Conservation (phyloP, 2,329 filamentous ascomycete genomes). For the Cadophora sp. region DNA sequence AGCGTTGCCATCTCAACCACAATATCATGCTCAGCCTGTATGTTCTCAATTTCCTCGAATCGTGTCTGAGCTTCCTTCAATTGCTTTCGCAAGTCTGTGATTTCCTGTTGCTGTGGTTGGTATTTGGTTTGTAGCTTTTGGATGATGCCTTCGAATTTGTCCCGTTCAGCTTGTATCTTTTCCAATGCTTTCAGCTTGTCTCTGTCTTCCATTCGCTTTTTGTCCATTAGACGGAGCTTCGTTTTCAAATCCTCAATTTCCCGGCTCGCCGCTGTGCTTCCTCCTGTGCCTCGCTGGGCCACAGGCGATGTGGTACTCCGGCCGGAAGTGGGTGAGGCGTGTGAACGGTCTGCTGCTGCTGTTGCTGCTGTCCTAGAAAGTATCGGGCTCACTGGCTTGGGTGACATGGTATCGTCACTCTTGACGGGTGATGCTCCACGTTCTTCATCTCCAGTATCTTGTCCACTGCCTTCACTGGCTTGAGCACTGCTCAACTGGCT, state of each 20-base stretch:
- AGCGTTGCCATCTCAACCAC: conserved; percentile 86
- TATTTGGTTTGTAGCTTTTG: conserved; percentile 91
- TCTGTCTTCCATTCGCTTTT: conserved; percentile 83
- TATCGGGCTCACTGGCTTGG: conserved; percentile 41
- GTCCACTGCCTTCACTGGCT: conserved; percentile 39
- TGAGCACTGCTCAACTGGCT: conserved; percentile 42
- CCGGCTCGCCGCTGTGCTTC: conserved; percentile 46
- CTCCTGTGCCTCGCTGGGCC: conserved; percentile 32
- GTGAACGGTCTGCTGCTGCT: conserved; percentile 32
- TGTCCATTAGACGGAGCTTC: conserved; percentile 85
- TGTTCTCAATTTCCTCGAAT: conserved; percentile 72
- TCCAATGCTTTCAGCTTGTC: conserved; percentile 84
- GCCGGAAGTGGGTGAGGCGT: conserved; percentile 36
- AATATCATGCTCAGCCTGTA: conserved; percentile 84
- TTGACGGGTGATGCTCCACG: conserved; percentile 53
- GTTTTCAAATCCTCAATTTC: conserved; percentile 89
- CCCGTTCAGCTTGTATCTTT: conserved; percentile 75
- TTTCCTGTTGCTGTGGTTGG: conserved; percentile 83
- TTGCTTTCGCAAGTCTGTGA: conserved; percentile 75
- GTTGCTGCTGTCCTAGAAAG: conserved; percentile 39
- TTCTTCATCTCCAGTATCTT: conserved; percentile 40
- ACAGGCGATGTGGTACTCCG: conserved; percentile 37
- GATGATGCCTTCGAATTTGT: conserved; percentile 83
- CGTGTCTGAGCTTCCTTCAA: conserved; percentile 77
- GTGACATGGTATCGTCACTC: conserved; percentile 47